Evolutionary conservation across 176 grass and related monocot species (phyloP).

Genomic region (Zoysia pacifica): DNA sequence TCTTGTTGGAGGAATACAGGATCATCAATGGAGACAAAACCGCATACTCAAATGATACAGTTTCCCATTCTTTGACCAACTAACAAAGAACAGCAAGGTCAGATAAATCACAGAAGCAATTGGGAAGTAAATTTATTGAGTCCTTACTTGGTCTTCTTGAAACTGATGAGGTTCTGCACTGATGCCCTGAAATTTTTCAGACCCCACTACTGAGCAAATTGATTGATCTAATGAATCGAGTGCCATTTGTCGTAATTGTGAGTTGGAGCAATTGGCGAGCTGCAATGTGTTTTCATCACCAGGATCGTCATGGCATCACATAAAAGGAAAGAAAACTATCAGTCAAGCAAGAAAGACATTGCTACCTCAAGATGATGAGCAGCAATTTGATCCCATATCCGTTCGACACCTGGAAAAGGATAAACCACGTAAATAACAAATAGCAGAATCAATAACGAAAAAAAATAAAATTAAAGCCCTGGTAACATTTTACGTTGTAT

Average conservation of each 20-base stretch:
- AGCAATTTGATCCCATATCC: constrained; percentile 93
- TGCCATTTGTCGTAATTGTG: constrained; percentile 86
- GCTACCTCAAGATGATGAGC: constrained; percentile 91
- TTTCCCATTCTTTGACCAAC: constrained; percentile 66
- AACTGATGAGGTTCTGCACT: constrained; percentile 54
- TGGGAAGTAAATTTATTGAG: constrained; percentile 15
- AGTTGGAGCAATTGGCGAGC: constrained; percentile 78
- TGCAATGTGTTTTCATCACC: constrained; percentile 48
- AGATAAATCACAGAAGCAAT: constrained; percentile 30
- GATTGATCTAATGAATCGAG: constrained; percentile 93
- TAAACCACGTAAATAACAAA: constrained; percentile 34
- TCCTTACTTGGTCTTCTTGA: constrained; percentile 47
- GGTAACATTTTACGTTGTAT: constrained; percentile 16
- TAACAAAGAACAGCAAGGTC: constrained; percentile 51
- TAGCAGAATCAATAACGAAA: constrained; percentile 9
- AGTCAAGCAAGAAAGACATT: constrained; percentile 34
- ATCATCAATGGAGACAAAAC: constrained; percentile 84
- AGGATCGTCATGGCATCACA: constrained; percentile 36
- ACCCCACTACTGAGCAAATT: constrained; percentile 93
- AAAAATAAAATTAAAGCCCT: background rate
- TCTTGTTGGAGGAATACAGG: constrained; percentile 84
- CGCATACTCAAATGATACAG: constrained; percentile 85
- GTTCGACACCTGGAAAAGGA: constrained; percentile 71
- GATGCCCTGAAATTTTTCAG: constrained; percentile 74
- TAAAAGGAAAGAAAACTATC: constrained; percentile 26